Base-by-base conservation (phyloP, 768 basidiomycete genomes). In the Pleurotus sapidus region DNA sequence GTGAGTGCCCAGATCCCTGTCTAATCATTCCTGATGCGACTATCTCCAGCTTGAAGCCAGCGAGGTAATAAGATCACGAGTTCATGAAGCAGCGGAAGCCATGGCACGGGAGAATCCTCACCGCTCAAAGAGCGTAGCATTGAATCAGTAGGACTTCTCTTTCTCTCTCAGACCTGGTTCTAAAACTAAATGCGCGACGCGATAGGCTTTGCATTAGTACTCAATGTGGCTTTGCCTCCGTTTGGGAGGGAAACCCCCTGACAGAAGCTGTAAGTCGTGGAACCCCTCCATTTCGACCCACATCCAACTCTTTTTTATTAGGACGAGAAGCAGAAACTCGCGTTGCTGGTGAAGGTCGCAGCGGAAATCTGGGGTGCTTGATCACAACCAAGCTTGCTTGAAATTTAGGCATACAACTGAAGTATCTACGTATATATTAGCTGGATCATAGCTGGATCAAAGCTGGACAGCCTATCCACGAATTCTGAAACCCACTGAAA, bases 171-270 rank as follows among this genome's bases (percentile, higher is more conserved):
- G 24, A 3, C 48, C 50, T 57, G 55, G 57, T 48, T 23, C 43
- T 58, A 45, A 46, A 53, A 17, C 25, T 34, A 7, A n/a, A 50
- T n/a, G 15, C 23, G 45, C 53, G 50, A 48, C 56, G 18, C 46
- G 42, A 24, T 60, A 82, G 82, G 62, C 67, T 87, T 8, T 79
- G 77, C 60, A 78, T 86, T 57, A 82, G 81, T 55, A 77, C 83
- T n/a, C 84, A 86, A 63, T 87, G 85, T 61, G 85, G 85, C 4
- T 86, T 84, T 63, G 83, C 84, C 7, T 79, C 77, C 0, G 78
- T 81, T 18, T 80, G 80, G 72, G 77, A 84, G 62, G 83, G 83
- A 0, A 84, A 85, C 65, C 76, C 78, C 4, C 61, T 86, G 25
- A 78, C 75, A 15, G 78, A 81, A 67, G 73, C 77, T 67, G 80